Conservation (phyloP, 768 basidiomycete species). For the Cyathus striatus region DNA sequence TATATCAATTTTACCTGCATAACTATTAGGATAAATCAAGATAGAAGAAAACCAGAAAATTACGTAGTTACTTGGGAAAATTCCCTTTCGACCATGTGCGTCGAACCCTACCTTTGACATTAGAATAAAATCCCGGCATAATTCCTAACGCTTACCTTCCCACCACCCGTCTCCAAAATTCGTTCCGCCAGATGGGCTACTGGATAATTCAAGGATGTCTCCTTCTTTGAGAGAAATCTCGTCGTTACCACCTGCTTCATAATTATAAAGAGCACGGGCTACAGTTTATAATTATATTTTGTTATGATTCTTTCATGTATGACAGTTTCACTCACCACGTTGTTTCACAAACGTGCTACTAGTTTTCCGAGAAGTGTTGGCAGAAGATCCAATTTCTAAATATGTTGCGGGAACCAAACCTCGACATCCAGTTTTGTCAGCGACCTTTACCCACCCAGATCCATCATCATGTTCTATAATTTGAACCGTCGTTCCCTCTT, state of each 20-base stretch:
- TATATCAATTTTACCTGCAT: slow-evolving; percentile 55
- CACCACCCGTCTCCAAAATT: slow-evolving; percentile 80
- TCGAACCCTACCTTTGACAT: slow-evolving; percentile 55
- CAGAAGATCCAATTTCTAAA: slow-evolving; percentile 34
- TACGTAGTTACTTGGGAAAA: slow-evolving; percentile 89
- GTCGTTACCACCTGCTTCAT: slow-evolving; percentile 66
- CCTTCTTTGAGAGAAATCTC: slow-evolving; percentile 63
- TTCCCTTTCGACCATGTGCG: slow-evolving; percentile 58
- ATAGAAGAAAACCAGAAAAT: slow-evolving; percentile 28
- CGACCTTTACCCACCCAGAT: slow-evolving; percentile 82
- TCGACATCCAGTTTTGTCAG: slow-evolving; percentile 47
- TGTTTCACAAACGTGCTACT: too few relatives aligned
- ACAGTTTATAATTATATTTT: too few relatives aligned
- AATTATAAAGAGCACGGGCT: slow-evolving; percentile 85
- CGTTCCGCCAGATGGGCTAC: slow-evolving; percentile 54
- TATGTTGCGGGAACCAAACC: slow-evolving; percentile 88
- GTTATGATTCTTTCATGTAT: too few relatives aligned
- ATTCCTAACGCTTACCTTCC: slow-evolving; percentile 78
- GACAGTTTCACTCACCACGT: too few relatives aligned
- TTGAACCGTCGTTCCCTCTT: slow-evolving; percentile 61
- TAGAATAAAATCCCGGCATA: too few relatives aligned
- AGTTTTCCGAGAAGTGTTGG: too few relatives aligned
- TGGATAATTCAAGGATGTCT: slow-evolving; percentile 59
- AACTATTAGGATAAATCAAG: too few relatives aligned
- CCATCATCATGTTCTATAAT: slow-evolving; percentile 81